These are phyloP conservation scores for Iris pallida DNA, from an alignment of 116 monocot genomes.

Conservation along the genomic window DNA sequence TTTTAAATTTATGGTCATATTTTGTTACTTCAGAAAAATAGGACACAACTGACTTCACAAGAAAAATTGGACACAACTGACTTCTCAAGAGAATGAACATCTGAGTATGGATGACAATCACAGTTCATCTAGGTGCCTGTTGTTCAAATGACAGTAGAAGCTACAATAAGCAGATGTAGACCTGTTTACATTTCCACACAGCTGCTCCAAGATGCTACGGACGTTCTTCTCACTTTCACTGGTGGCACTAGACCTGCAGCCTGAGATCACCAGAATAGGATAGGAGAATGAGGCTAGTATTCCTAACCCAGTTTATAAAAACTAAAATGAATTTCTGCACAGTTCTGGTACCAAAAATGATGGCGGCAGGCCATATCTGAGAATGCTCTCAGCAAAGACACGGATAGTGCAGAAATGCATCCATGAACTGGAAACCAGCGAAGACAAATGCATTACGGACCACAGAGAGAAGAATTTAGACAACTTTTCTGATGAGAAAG, in stretches of 20 bases:
- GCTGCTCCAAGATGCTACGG: conserved; percentile 58
- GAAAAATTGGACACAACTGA: too few relatives aligned
- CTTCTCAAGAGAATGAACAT: too few relatives aligned
- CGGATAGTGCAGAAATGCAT: conserved; percentile 97
- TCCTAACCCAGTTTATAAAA: not conserved
- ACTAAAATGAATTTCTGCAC: not conserved
- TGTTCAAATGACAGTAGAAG: not conserved
- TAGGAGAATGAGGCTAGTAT: not conserved
- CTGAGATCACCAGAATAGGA: conserved; percentile 28
- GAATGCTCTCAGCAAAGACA: conserved; percentile 93
- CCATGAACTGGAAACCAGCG: conserved; percentile 96
- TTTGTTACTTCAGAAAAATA: too few relatives aligned
- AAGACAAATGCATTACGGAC: not conserved
- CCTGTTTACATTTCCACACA: conserved; percentile 57
- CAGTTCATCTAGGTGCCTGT: not conserved
- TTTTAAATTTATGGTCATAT: too few relatives aligned
- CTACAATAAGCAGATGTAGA: conserved; percentile 14
- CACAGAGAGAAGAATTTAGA: too few relatives aligned
- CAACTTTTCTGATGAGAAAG: too few relatives aligned
- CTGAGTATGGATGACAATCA: too few relatives aligned
- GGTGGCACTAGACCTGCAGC: conserved; percentile 70
- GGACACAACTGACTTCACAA: too few relatives aligned
- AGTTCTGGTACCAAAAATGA: conserved; percentile 61
- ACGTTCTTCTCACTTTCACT: conserved; percentile 89
- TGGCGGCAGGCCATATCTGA: conserved; percentile 93